Evolutionary conservation across 2,329 filamentous ascomycete genomes (phyloP), one percentile per base, ranked within the genome.

Genomic region (Hymenoscyphus fructigenus): DNA sequence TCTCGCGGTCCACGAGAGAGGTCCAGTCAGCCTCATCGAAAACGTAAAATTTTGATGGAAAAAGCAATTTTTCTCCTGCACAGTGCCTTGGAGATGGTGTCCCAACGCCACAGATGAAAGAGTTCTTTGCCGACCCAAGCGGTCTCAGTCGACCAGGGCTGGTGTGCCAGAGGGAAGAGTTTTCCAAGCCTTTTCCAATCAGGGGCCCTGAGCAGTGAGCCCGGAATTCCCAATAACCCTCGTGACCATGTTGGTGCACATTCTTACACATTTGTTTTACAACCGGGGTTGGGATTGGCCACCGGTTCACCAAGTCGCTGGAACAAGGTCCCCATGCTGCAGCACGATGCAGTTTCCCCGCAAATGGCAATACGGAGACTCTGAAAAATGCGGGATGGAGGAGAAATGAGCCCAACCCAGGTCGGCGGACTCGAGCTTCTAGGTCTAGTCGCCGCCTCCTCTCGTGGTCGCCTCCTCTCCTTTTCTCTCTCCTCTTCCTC

Each of bases 21-120:
- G 44, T 50, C 64, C 64, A 64, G 68, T 70, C 66, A 69, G 67
- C 67, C 70, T 68, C 67, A 68, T 62, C 38, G 64, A 66, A 67
- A 67, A 68, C 66, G 66, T 68, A 68, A 69, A 67, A 67, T 36
- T 67, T 67, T 64, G 59, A 64, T 64, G 28, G 58, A 66, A 72
- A 62, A 72, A 70, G 65, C 55, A 69, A 70, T 61, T 55, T 47
- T 64, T 50, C 10, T 59, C 62, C 59, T 47, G 53, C 14, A 34
- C 28, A 66, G 61, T 65, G 65, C 60, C 67, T 66, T 32, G 50
- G 67, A 68, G 61, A 64, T 38, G 36, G 36, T 38, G 14, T 17
- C 36, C 36, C 36, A 38, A 38, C 36, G 36, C 36, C 36, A 17
- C 36, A 38, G 36, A 15, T 38, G 12, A 38, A 38, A 38, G 36